Conservation (phyloP, 148 eudicot species). For the Chenopodium suecicum region DNA sequence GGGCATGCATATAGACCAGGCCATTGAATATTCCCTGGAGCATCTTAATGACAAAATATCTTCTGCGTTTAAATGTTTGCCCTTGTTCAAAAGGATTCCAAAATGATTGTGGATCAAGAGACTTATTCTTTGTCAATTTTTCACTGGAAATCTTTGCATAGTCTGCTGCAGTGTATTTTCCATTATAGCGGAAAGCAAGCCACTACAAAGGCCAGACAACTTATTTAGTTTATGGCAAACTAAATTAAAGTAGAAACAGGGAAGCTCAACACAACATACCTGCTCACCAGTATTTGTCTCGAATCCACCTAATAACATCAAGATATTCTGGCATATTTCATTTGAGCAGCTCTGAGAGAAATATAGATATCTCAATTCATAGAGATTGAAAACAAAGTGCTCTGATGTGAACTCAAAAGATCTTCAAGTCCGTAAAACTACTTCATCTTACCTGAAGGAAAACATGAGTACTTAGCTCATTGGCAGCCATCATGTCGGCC, state of each 20-base stretch:
- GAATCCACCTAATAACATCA: constrained; percentile 80
- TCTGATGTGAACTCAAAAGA: constrained; percentile 5
- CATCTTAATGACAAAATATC: constrained; percentile 60
- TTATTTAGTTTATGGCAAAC: background rate
- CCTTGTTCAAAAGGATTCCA: constrained; percentile 84
- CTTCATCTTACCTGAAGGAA: constrained; percentile 60
- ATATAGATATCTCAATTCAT: background rate
- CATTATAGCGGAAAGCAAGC: constrained; percentile 92
- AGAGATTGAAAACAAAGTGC: background rate
- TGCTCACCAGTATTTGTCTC: constrained; percentile 98
- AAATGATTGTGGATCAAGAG: constrained; percentile 42
- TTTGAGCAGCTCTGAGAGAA: constrained; percentile 61
- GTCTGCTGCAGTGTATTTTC: constrained; percentile 83
- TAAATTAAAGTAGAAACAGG: background rate
- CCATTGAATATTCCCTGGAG: constrained; percentile 70
- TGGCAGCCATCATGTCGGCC: constrained; percentile 98
- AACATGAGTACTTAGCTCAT: constrained; percentile 78
- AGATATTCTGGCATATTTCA: constrained; percentile 45
- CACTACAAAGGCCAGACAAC: constrained; percentile 49
- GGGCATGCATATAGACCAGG: constrained; percentile 87
- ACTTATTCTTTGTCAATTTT: constrained; percentile 40
- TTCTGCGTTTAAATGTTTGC: constrained; percentile 64
- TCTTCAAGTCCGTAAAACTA: background rate
- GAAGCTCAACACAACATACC: constrained; percentile 41
- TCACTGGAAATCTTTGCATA: constrained; percentile 75